Evolutionary conservation across 192 early-diverging fungal genomes (phyloP).

Genomic region (Backusella tarrabulga): DNA sequence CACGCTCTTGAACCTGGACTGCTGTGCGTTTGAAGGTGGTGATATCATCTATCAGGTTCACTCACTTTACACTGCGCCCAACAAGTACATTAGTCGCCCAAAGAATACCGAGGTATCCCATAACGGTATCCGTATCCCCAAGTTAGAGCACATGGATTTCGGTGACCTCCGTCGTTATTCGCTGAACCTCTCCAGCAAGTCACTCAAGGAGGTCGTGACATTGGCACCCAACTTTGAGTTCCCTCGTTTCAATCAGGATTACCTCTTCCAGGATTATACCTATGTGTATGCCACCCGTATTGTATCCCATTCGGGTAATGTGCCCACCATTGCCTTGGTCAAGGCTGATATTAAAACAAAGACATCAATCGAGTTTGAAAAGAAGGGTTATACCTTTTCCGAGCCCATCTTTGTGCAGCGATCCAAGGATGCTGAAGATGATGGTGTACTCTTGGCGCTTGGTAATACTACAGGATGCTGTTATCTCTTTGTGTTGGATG

Average conservation of each 20-base stretch:
- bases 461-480: slow-evolving; percentile 30
- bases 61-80: not conserved
- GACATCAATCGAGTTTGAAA: not conserved
- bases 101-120: no score
- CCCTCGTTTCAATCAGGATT: not conserved
- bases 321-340: not conserved
- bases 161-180: slow-evolving; percentile 10
- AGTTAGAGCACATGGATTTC: not conserved
- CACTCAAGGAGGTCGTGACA: not conserved
- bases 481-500: slow-evolving; percentile 50
- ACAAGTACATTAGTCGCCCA: not conserved
- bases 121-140: slow-evolving; percentile 5
- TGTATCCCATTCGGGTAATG: not conserved
- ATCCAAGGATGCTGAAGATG: slow-evolving; percentile 50
- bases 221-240: not conserved
- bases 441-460: slow-evolving; percentile 53
- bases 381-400: slow-evolving; percentile 5
- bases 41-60: slow-evolving; percentile 4
- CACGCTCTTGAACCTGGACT: not conserved
- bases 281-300: not conserved
- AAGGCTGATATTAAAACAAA: not conserved
- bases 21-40: not conserved
- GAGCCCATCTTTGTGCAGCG: slow-evolving; percentile 58
- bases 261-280: not conserved
- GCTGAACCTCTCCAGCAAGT: not conserved